Conservation (phyloP, 106 monocot species). For the Hemerocallis citrina region DNA sequence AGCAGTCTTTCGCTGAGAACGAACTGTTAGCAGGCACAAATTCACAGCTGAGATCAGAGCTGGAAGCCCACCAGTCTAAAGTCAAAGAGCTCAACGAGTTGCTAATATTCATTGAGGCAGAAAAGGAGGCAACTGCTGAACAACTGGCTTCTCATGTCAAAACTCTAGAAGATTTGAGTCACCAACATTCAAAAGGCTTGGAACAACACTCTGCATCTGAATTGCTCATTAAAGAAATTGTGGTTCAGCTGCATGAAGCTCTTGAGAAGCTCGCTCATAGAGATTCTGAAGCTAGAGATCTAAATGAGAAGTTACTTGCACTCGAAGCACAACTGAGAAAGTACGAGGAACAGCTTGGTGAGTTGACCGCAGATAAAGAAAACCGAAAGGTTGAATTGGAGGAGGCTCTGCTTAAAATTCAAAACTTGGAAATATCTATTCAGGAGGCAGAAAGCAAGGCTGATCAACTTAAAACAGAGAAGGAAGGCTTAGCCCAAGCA, state of each 20-base stretch:
- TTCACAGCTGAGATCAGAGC: slow-evolving; percentile 39
- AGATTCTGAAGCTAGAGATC: slow-evolving; percentile 44
- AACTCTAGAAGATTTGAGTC: slow-evolving; percentile 35
- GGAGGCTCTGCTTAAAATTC: slow-evolving; percentile 38
- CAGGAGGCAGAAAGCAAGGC: slow-evolving; percentile 21
- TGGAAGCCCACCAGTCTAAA: slow-evolving; percentile 39
- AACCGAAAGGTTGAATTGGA: slow-evolving; percentile 38
- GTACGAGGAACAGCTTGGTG: slow-evolving; percentile 43
- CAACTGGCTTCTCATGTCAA: slow-evolving; percentile 41
- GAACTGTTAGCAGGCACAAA: slow-evolving; percentile 35
- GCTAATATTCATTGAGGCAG: slow-evolving; percentile 37
- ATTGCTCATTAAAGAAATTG: slow-evolving; percentile 44
- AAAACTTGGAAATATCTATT: slow-evolving; percentile 24
- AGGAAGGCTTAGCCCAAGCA: slow-evolving; percentile 32
- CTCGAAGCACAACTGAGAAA: slow-evolving; percentile 36
- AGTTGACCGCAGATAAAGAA: slow-evolving; percentile 28
- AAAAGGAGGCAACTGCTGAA: slow-evolving; percentile 45
- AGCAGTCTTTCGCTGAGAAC: slow-evolving; percentile 37
- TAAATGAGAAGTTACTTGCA: slow-evolving; percentile 46
- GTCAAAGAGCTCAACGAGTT: slow-evolving; percentile 37
- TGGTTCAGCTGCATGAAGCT: slow-evolving; percentile 42
- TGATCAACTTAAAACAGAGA: slow-evolving; percentile 30
- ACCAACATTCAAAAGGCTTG: slow-evolving; percentile 50
- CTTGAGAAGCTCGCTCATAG: slow-evolving; percentile 34
- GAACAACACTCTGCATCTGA: slow-evolving; percentile 51